Evolutionary conservation across 352 stramenopile species (phyloP).

Genomic region (Phytophthora fragariaefolia): DNA sequence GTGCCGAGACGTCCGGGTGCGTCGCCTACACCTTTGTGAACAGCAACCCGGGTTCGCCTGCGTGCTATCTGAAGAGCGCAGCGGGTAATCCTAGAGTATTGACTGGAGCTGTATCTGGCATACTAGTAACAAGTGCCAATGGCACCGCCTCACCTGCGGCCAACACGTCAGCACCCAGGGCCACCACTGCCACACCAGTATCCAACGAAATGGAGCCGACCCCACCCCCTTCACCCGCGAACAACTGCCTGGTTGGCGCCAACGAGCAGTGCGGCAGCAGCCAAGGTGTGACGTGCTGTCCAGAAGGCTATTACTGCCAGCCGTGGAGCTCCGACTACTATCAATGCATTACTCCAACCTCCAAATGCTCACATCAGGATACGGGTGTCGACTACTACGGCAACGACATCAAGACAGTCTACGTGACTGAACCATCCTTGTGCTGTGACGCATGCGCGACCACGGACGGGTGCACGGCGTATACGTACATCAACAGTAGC

Average conservation of each 20-base stretch:
- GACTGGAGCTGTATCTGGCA: slow-evolving; percentile 40
- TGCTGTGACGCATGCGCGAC: slow-evolving; percentile 35
- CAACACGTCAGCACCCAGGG: not conserved
- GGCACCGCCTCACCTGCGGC: not conserved
- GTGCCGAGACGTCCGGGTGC: slow-evolving; percentile 20
- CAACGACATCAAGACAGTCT: slow-evolving; percentile 10
- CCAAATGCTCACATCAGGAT: slow-evolving; percentile 43
- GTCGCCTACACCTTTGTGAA: slow-evolving; percentile 40
- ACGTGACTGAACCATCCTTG: slow-evolving; percentile 16
- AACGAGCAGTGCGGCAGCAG: slow-evolving; percentile 19
- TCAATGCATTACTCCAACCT: slow-evolving; percentile 47
- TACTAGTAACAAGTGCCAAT: slow-evolving; percentile 23
- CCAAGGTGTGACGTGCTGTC: slow-evolving; percentile 11
- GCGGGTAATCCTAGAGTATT: slow-evolving; percentile 4
- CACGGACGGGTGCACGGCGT: slow-evolving; percentile 25
- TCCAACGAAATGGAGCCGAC: slow-evolving; percentile 12
- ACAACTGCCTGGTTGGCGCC: slow-evolving; percentile 18
- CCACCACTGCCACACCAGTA: not conserved
- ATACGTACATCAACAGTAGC: slow-evolving; percentile 31
- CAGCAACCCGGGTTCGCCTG: slow-evolving; percentile 33
- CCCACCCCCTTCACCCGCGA: slow-evolving; percentile 9
- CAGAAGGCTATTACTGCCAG: slow-evolving; percentile 17
- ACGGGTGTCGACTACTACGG: slow-evolving; percentile 33
- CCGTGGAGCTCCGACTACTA: slow-evolving; percentile 39
- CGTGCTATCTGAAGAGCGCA: slow-evolving; percentile 50